Evolutionary conservation across 139 green algal species (phyloP).

Genomic region (Closterium sp.): DNA sequence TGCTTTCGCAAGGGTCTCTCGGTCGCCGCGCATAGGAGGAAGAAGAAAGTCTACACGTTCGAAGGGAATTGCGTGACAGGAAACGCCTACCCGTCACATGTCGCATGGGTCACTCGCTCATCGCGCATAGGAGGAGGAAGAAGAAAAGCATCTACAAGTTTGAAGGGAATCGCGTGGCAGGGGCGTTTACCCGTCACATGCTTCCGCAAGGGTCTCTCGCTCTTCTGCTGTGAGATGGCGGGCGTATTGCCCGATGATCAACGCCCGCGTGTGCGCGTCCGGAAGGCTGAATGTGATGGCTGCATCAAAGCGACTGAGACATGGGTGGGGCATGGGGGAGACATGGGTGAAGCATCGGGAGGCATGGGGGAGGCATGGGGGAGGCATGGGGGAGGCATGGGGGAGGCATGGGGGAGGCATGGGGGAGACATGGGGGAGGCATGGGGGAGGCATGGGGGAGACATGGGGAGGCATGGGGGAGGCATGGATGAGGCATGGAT

Average conservation of each 20-base stretch:
- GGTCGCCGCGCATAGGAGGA: too few species aligned
- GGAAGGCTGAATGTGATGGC: slow-evolving; percentile 74
- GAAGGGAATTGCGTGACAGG: too few species aligned
- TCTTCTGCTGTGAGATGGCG: slow-evolving; percentile 12
- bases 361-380: background rate
- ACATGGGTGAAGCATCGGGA: background rate
- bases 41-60: too few species aligned
- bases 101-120: too few species aligned
- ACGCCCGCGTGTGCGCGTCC: slow-evolving; percentile 20
- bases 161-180: too few species aligned
- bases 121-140: too few species aligned
- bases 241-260: slow-evolving; percentile 81
- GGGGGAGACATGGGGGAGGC: background rate
- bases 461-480: background rate
- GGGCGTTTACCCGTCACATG: background rate
- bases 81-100: too few species aligned
- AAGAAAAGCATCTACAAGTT: too few species aligned
- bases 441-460: too few species aligned
- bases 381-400: background rate
- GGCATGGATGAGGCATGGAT: background rate
- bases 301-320: slow-evolving; percentile 69
- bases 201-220: background rate
- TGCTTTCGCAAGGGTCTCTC: too few species aligned
- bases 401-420: too few species aligned
- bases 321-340: background rate